A percentile compares a stretch with the other conserved stretches of the same genome.
Conservation (phyloP, 208 protist species). For the Polymyxa betae region DNA sequence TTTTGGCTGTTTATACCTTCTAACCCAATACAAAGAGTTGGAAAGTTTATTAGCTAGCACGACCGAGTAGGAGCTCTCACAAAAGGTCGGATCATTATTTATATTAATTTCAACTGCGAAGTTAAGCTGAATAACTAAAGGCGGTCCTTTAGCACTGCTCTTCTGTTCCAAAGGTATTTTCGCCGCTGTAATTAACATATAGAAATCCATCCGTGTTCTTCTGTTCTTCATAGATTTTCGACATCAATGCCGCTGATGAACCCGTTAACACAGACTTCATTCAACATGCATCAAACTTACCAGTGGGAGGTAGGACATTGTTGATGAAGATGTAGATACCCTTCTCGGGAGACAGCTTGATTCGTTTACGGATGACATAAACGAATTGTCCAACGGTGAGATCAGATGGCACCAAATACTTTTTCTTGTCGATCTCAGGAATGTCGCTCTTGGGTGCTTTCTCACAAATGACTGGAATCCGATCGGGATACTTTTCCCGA, state of each 20-base stretch:
- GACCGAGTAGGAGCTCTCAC: too few relatives aligned
- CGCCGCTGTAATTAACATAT: slow-evolving; percentile 76
- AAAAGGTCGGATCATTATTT: too few relatives aligned
- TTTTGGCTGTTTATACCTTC: too few relatives aligned
- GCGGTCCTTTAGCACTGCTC: too few relatives aligned
- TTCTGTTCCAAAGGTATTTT: slow-evolving; percentile 88
- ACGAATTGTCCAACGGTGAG: slow-evolving; percentile 89
- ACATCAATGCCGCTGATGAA: slow-evolving; percentile 69
- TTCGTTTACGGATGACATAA: slow-evolving; percentile 86
- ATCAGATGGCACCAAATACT: slow-evolving; percentile 75
- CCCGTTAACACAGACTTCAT: neutral
- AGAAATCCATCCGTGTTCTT: slow-evolving; percentile 89
- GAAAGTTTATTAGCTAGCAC: too few relatives aligned
- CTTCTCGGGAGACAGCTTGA: slow-evolving; percentile 84
- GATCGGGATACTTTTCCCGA: slow-evolving; percentile 74
- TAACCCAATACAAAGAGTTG: too few relatives aligned
- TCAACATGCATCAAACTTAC: slow-evolving; percentile 51
- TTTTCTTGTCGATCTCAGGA: slow-evolving; percentile 87
- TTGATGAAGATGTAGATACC: slow-evolving; percentile 90
- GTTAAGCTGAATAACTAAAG: too few relatives aligned
- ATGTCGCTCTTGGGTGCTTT: slow-evolving; percentile 82
- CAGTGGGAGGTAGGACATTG: slow-evolving; percentile 82
- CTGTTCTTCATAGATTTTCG: slow-evolving; percentile 82
- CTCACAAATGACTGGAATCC: slow-evolving; percentile 85
- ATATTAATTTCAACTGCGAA: too few relatives aligned